phyloP scores from a whole-genome alignment of 1,284 basidiomycete species.

The Psilocybe mexicana region DNA sequence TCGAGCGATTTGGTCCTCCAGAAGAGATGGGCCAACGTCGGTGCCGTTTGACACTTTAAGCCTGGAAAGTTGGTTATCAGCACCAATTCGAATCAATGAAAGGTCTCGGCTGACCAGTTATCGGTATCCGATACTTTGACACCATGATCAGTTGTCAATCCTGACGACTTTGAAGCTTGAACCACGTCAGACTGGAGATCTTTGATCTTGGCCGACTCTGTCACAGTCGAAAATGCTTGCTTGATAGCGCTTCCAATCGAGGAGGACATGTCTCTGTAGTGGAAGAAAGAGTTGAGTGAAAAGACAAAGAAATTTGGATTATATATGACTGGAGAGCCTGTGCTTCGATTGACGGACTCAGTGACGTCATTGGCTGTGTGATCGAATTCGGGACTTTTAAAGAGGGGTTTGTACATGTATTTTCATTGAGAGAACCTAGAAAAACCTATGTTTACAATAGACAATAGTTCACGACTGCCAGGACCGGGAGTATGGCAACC shows the following conservation, averaged over 20 bases:
- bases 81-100: neutral
- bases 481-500: neutral
- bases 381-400: neutral
- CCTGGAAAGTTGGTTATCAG: conserved; percentile 35
- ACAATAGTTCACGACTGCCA: neutral
- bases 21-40: conserved; percentile 51
- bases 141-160: conserved; percentile 64
- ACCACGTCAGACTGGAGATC: conserved; percentile 49
- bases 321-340: neutral
- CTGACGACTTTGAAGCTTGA: conserved; percentile 36
- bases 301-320: neutral
- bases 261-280: conserved; percentile 20
- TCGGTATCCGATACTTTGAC: conserved; percentile 62
- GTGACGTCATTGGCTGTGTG: neutral
- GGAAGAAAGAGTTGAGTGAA: neutral
- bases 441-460: conserved; percentile 3
- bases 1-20: conserved; percentile 68
- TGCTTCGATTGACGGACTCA: conserved; percentile 12
- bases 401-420: no score
- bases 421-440: neutral
- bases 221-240: conserved; percentile 25
- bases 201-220: conserved; percentile 40
- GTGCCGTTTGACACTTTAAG: conserved; percentile 49
- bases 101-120: conserved; percentile 49
- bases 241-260: conserved; percentile 23